Conservation (phyloP, 2,329 filamentous ascomycete genomes). For the Penicillium sp. region DNA sequence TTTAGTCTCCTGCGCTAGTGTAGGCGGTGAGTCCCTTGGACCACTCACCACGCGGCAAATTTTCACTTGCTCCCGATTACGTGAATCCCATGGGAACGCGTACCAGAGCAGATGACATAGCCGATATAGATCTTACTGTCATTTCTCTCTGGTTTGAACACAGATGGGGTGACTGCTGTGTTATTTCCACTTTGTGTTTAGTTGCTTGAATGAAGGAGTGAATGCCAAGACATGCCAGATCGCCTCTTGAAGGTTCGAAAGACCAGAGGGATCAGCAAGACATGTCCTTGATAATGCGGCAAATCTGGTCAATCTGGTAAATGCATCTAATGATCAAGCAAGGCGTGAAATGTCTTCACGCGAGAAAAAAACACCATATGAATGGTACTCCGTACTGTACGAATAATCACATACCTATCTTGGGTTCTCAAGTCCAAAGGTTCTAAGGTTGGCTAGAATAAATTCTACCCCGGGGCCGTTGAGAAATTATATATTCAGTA, state of each 20-base stretch:
- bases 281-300: conserved; percentile 5
- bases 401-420: too few relatives aligned
- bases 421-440: too few relatives aligned
- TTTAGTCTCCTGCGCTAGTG: conserved; percentile 36
- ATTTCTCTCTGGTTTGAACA: too few relatives aligned
- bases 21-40: conserved; percentile 27
- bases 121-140: not conserved
- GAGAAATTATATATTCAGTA: too few relatives aligned
- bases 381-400: too few relatives aligned
- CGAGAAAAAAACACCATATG: too few relatives aligned
- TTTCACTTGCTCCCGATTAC: conserved; percentile 20
- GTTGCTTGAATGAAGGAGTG: conserved; percentile 1
- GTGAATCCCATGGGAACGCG: conserved; percentile 16
- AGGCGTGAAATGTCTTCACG: too few relatives aligned
- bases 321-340: not conserved
- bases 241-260: conserved; percentile 24
- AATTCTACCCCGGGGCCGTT: too few relatives aligned
- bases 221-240: conserved; percentile 42
- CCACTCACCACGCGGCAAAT: conserved; percentile 29
- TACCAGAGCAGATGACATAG: conserved; percentile 12
- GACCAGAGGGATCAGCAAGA: conserved; percentile 15
- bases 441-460: too few relatives aligned
- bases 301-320: not conserved
- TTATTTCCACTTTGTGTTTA: not conserved
- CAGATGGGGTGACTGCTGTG: too few relatives aligned